Evolutionary conservation across 306 rosid genomes (phyloP).

Genomic region (Alnus glutinosa): DNA sequence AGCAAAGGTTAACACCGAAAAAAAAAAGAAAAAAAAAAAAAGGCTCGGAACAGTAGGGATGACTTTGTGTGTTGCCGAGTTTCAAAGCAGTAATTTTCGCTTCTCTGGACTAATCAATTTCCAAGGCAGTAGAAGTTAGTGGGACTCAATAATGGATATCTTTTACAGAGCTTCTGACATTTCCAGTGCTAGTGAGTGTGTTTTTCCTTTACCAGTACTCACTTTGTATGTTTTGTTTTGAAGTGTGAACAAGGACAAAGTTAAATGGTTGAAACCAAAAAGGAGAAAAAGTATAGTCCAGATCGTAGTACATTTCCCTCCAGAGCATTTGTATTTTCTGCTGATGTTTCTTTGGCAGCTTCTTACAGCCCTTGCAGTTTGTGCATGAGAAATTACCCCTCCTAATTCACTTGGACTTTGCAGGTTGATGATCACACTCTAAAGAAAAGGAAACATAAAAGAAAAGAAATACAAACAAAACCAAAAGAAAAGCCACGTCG

Average conservation of each 20-base stretch:
- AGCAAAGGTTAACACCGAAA: too few species aligned
- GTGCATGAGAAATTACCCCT: background rate
- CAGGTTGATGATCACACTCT: background rate
- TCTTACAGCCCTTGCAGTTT: constrained; percentile 16
- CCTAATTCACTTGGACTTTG: background rate
- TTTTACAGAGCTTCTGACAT: background rate
- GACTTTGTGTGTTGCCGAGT: background rate
- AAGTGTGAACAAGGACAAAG: constrained; percentile 27
- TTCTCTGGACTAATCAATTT: constrained; percentile 27
- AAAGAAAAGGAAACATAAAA: too few species aligned
- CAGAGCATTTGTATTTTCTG: background rate
- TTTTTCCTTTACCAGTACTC: background rate
- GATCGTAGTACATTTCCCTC: background rate
- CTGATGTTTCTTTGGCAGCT: constrained; percentile 9
- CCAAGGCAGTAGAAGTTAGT: constrained; percentile 32
- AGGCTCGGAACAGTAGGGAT: too few species aligned
- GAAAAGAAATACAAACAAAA: too few species aligned
- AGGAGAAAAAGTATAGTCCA: constrained; percentile 12
- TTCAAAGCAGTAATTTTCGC: constrained; percentile 23
- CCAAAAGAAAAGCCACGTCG: too few species aligned
- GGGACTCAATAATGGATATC: background rate
- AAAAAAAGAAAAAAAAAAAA: too few species aligned
- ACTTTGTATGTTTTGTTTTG: constrained; percentile 6
- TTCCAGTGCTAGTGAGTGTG: too few species aligned
- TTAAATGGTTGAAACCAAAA: constrained; percentile 23